Base-by-base conservation (phyloP, 805 yeast genomes). In the Zygosaccharomyces rouxii region DNA sequence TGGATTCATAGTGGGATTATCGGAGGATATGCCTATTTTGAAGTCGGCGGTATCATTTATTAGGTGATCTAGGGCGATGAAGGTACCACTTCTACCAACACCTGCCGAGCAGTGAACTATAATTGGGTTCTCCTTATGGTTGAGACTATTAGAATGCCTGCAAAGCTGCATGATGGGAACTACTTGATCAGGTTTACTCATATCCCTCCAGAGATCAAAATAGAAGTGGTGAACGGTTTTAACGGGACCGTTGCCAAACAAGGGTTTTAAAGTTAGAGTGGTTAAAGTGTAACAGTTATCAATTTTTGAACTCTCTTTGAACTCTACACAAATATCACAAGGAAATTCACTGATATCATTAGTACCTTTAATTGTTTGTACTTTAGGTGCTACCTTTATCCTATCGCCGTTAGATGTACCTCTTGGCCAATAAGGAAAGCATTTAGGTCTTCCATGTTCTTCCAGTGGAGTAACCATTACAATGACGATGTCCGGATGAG, bases 91-190 rank as follows among this genome's bases (percentile, higher is more conserved):
- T 54, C 99, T 72, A 2, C 99, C 99, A 51, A 95, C 92, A 0
- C 99, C 99, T 0, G 99, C 99, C 4, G 97, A 89, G 60, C 99
- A 94, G 63, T 94, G 99, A 18, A 86, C 86, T 38, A 89, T 70
- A 1, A 83, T 73, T 18, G 94, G 92, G 40, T 61, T 66, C 2
- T 55, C 59, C 1, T 46, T 35, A 6, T 57, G 51, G 40, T 66
- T 66, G 22, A 70, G 49, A 1, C 53, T 50, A 35, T 66, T 65
- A 0, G 66, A 63, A 16, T 67, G 62, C 3, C 53, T 51, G 30
- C 67, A 60, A 26, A 72, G 47, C 9, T 59, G 41, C 51, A 68
- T 55, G 2, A 72, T 59, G 0, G 72, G 68, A 1, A 64, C 52
- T 38, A 71, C 54, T 14, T 69, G 71, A 18, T 65, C 68, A 1